Conservation (phyloP, 2,329 filamentous ascomycete species). For the Periconia macrospinosa region DNA sequence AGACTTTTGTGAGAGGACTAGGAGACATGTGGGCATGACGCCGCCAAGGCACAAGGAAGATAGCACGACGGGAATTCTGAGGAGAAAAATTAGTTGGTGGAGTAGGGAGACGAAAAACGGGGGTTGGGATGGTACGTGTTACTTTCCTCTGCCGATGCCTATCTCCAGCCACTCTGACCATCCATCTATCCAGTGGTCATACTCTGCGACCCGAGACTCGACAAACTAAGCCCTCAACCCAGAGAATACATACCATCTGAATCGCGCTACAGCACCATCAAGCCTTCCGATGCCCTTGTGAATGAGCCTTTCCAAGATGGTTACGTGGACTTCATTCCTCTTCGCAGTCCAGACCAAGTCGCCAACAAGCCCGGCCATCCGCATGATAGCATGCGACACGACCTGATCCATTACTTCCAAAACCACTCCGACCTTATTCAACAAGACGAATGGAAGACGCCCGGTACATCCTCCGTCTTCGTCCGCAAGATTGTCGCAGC, state of each 20-base stretch:
- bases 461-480: conserved; percentile 27
- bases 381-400: conserved; percentile 29
- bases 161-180: neutral
- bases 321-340: conserved; percentile 33
- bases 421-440: conserved; percentile 22
- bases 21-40: conserved; percentile 38
- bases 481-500: conserved; percentile 39
- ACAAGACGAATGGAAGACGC: conserved; percentile 21
- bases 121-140: conserved; percentile 36
- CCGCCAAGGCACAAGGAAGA: conserved; percentile 23
- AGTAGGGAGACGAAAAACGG: conserved; percentile 16
- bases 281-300: conserved; percentile 6
- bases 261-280: conserved; percentile 2
- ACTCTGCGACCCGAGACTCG: conserved; percentile 35
- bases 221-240: conserved; percentile 13
- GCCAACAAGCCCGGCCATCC: conserved; percentile 17
- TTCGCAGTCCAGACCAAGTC: conserved; percentile 1
- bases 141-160: neutral
- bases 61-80: conserved; percentile 30
- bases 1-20: conserved; percentile 30
- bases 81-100: conserved; percentile 38
- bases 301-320: conserved; percentile 34
- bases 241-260: conserved; percentile 12
- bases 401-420: conserved; percentile 31
- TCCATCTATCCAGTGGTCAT: conserved; percentile 25